These are phyloP conservation scores for Acorus gramineus DNA, from an alignment of 106 monocot species.

Conservation along the genomic window DNA sequence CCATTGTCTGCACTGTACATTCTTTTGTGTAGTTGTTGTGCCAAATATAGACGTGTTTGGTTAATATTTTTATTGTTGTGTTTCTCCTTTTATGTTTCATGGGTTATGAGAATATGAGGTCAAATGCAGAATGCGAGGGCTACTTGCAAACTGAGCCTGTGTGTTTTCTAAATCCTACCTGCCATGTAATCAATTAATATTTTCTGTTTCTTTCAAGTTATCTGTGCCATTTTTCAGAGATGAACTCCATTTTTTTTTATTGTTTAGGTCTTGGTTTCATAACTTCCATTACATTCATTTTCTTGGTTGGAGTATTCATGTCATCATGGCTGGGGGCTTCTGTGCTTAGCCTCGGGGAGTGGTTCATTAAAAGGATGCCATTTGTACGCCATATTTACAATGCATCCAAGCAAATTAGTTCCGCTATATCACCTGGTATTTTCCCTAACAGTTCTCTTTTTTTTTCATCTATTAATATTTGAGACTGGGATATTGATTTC, in stretches of 20 bases:
- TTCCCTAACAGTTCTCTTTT: not conserved
- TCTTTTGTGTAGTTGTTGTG: no score
- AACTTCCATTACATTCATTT: conserved; percentile 25
- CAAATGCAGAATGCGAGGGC: no score
- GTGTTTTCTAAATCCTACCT: no score
- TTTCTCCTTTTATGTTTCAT: no score
- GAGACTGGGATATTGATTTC: not conserved
- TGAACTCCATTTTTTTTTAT: not conserved
- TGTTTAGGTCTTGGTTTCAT: conserved; percentile 23
- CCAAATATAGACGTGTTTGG: no score
- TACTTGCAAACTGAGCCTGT: no score
- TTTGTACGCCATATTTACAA: conserved; percentile 32
- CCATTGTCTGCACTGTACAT: no score
- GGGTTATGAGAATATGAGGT: no score
- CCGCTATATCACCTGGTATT: conserved; percentile 28
- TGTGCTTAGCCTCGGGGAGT: conserved; percentile 21
- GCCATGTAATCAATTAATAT: no score
- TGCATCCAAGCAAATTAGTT: conserved; percentile 32
- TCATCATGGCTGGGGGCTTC: conserved; percentile 32
- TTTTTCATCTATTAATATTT: not conserved
- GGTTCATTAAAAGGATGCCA: conserved; percentile 33
- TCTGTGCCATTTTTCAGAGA: no score
- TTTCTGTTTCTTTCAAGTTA: no score
- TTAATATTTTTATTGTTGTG: no score
- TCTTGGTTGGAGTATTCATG: conserved; percentile 32